These are phyloP conservation scores for Pleurotus salmoneostramineus DNA, from an alignment of 768 basidiomycete species.

Conservation along the genomic window DNA sequence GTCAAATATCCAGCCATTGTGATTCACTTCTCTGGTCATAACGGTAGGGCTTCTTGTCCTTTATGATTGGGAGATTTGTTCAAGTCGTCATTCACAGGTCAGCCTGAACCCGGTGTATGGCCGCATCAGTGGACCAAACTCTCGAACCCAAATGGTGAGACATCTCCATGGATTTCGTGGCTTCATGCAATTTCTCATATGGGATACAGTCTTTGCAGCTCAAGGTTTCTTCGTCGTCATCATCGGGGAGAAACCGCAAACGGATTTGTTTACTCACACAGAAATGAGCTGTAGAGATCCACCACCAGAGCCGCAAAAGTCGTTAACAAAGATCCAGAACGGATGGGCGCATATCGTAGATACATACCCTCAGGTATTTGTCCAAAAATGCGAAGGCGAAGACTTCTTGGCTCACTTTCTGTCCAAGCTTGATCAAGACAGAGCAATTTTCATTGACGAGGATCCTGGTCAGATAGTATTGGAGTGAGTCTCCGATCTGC, in stretches of 20 bases:
- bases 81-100: no score
- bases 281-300: no score
- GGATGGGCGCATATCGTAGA: neutral
- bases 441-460: neutral
- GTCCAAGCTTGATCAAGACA: neutral
- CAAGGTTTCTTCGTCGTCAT: neutral
- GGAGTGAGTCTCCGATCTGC: neutral
- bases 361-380: neutral
- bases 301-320: neutral
- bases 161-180: neutral
- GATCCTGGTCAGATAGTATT: neutral
- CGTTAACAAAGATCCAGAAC: neutral
- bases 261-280: no score
- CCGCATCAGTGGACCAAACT: neutral
- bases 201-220: no score
- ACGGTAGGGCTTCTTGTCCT: no score
- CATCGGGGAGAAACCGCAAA: neutral
- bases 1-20: neutral
- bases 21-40: neutral
- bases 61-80: no score
- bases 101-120: neutral
- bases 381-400: no score
- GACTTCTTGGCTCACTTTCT: neutral
- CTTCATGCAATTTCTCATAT: neutral
- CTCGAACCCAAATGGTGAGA: constrained; percentile 2